A percentile compares a stretch with the other conserved stretches of the same genome.
phyloP scores from a whole-genome alignment of 495 filamentous ascomycete genomes.

The Friedmanniomyces endolithicus region DNA sequence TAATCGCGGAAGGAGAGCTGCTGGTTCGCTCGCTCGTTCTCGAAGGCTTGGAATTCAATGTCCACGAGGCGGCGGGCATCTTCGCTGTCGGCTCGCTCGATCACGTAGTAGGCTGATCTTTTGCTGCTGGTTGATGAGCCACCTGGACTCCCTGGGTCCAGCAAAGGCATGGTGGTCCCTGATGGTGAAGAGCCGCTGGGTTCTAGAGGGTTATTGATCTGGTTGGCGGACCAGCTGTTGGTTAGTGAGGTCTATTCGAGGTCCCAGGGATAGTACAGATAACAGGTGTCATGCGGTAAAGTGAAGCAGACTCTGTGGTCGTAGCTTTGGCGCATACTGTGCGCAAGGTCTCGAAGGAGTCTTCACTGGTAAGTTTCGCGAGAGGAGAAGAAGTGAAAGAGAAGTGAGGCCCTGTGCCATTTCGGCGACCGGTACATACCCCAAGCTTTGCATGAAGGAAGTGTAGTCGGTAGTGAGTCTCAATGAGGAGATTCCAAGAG shows the following conservation, averaged over 20 bases:
- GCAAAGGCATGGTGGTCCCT: slow-evolving; percentile 4
- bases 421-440: not conserved
- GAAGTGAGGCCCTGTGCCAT: not conserved
- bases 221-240: not conserved
- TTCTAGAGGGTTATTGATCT: not conserved
- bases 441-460: not conserved
- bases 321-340: slow-evolving; percentile 1
- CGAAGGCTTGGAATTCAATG: slow-evolving; percentile 20
- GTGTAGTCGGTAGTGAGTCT: not conserved
- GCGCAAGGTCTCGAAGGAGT: not conserved
- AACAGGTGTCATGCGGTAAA: not conserved
- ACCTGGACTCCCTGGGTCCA: slow-evolving; percentile 1
- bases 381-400: not conserved
- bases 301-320: not conserved
- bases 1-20: slow-evolving; percentile 15
- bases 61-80: slow-evolving; percentile 18
- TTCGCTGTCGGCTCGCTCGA: not conserved
- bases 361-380: not conserved
- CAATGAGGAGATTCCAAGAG: not conserved
- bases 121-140: not conserved
- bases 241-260: not conserved
- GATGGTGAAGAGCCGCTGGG: not conserved
- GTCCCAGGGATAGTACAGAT: not conserved
- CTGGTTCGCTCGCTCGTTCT: slow-evolving; percentile 15
- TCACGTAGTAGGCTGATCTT: slow-evolving; percentile 1